Base-by-base conservation (phyloP, 2,329 filamentous ascomycete species). In the Phyllosticta citriasiana region DNA sequence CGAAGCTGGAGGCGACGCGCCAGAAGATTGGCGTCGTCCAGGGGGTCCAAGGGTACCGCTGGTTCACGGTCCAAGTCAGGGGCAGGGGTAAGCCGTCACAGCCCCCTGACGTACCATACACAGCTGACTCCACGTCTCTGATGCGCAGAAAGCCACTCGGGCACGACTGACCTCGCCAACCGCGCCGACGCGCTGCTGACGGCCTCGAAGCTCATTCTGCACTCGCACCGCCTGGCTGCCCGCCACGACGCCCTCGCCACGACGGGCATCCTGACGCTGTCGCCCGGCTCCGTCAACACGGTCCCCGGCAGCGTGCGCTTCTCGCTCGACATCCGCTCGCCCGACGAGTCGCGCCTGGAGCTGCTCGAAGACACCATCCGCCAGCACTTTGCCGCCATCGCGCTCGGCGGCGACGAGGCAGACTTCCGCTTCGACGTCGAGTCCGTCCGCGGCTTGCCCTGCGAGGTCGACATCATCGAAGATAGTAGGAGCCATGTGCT, bases 31-130 rank as follows among this genome's bases (percentile, higher is more conserved):
- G 87, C 24, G 80, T 89, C 6, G 88, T 92, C 4, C 81, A 82
- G 33, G 88, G 87, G 2, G 88, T 88, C 1, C 88, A 91, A 70
- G 86, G 86, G 4, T 91, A 89, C 71, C 83, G 84, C 62, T 91
- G 88, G 88, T 85, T 85, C 71, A 87, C 83, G 0, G 72, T 91
- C 47, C 83, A 82, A 5, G 80, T 91, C 2, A 77, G 77, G 9
- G 88, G 88, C 1, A 77, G 83, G 50, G 55, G 60, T 58, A 27
- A 50, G 8, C 14, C 19, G 26, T 4, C 8, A 10, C 26, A 22
- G 3, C 51, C 22, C 22, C 25, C 19, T n/a, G 9, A 53, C 22
- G 22, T 19, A 8, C 26, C 19, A 25, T 14, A 7, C 14, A n/a
- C 40, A 27, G 35, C 59, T 61, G 19, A 61, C 27, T 50, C 5